A percentile compares a stretch with the other conserved stretches of the same genome.
These are phyloP conservation scores for Paragyromitra xinjiangensis DNA, from an alignment of 495 filamentous ascomycete genomes.

Conservation along the genomic window DNA sequence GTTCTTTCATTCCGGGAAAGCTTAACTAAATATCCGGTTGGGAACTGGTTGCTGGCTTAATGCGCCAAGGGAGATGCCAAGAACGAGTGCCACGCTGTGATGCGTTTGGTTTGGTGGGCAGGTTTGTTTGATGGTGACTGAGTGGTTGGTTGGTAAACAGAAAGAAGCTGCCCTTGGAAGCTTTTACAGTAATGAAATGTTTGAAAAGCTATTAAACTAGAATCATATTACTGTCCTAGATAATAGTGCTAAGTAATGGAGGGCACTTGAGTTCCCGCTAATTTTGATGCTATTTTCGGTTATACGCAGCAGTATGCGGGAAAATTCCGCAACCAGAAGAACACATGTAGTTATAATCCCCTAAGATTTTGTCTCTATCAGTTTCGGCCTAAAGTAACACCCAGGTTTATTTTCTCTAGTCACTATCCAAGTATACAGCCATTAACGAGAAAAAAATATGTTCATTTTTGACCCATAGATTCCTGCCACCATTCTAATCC, in stretches of 20 bases:
- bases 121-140: no score
- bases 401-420: slow-evolving; percentile 38
- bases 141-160: no score
- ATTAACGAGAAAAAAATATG: slow-evolving; percentile 37
- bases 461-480: slow-evolving; percentile 29
- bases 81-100: slow-evolving; percentile 11
- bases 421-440: slow-evolving; percentile 40
- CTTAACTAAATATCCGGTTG: no score
- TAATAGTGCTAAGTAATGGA: neutral
- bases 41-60: no score
- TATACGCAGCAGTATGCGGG: neutral
- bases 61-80: neutral
- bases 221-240: neutral
- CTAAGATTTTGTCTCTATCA: slow-evolving; percentile 6
- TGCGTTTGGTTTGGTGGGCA: neutral
- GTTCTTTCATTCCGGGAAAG: no score
- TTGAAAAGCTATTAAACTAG: neutral
- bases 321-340: neutral
- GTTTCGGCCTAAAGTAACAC: neutral
- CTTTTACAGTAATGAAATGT: neutral
- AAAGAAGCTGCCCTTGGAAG: neutral
- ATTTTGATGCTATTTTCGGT: neutral
- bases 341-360: no score
- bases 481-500: slow-evolving; percentile 25
- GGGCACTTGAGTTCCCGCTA: neutral